Conservation (phyloP, 495 filamentous ascomycete genomes). For the Tuber brumale region DNA sequence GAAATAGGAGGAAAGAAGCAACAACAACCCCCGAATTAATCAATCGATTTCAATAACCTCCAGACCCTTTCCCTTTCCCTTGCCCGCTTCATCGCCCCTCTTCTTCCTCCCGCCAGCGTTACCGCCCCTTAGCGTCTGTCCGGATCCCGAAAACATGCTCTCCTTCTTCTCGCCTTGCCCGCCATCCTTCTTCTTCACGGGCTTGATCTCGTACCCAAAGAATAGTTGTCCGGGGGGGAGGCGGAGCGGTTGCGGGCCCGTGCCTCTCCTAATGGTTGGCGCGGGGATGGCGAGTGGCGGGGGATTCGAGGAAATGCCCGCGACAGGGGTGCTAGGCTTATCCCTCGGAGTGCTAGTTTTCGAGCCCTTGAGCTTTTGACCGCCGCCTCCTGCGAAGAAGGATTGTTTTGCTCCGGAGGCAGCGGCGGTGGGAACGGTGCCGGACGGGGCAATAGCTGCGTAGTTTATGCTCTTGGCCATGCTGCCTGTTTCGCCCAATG, state of each 20-base stretch:
- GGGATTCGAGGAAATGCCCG: conserved; percentile 59
- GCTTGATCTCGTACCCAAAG: conserved; percentile 89
- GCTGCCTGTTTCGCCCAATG: conserved; percentile 67
- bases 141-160: conserved; percentile 76
- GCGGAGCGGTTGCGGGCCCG: conserved; percentile 75
- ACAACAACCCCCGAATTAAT: conserved; percentile 2
- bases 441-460: conserved; percentile 78
- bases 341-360: conserved; percentile 72
- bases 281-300: conserved; percentile 44
- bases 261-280: conserved; percentile 54
- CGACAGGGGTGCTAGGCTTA: conserved; percentile 71
- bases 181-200: conserved; percentile 71
- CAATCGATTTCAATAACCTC: conserved; percentile 39
- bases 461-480: conserved; percentile 99
- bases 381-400: conserved; percentile 67
- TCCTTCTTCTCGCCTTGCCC: conserved; percentile 57
- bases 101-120: conserved; percentile 39
- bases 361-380: conserved; percentile 69
- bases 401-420: conserved; percentile 53
- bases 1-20: conserved; percentile 6
- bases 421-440: conserved; percentile 55
- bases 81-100: conserved; percentile 25
- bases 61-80: conserved; percentile 20
- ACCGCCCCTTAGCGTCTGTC: conserved; percentile 72
- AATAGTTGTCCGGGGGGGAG: conserved; percentile 85